Evolutionary conservation across 495 filamentous ascomycete genomes (phyloP).

Genomic region (Penicillium malachiteum): DNA sequence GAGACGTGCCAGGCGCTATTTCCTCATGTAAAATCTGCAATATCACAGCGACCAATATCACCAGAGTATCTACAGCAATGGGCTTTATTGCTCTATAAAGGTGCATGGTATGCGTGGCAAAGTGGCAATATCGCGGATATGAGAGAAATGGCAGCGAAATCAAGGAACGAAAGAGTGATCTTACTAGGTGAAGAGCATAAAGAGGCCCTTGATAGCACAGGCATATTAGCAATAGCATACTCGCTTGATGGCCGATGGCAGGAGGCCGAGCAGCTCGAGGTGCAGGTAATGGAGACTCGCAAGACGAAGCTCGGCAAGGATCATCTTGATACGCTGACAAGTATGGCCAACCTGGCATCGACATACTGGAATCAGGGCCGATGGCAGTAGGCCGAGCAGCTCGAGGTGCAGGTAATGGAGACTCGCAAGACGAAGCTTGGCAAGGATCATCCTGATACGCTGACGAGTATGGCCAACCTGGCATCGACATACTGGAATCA

Average conservation of each 20-base stretch:
- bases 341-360: background rate
- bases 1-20: constrained; percentile 23
- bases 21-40: constrained; percentile 22
- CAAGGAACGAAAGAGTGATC: background rate
- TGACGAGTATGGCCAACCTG: background rate
- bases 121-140: background rate
- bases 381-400: background rate
- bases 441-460: background rate
- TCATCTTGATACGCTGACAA: background rate
- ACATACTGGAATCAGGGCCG: background rate
- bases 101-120: background rate
- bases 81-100: constrained; percentile 21
- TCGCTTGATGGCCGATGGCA: background rate
- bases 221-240: background rate
- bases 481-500: background rate
- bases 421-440: constrained; percentile 1
- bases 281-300: background rate
- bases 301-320: constrained; percentile 2
- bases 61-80: constrained; percentile 9
- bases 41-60: constrained; percentile 13
- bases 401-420: background rate
- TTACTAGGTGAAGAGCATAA: background rate
- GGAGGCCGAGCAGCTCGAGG: background rate
- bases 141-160: background rate
- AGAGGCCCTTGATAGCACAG: background rate